These are phyloP conservation scores for Epichloe amarillans DNA, from an alignment of 2,329 filamentous ascomycete species.

Conservation along the genomic window DNA sequence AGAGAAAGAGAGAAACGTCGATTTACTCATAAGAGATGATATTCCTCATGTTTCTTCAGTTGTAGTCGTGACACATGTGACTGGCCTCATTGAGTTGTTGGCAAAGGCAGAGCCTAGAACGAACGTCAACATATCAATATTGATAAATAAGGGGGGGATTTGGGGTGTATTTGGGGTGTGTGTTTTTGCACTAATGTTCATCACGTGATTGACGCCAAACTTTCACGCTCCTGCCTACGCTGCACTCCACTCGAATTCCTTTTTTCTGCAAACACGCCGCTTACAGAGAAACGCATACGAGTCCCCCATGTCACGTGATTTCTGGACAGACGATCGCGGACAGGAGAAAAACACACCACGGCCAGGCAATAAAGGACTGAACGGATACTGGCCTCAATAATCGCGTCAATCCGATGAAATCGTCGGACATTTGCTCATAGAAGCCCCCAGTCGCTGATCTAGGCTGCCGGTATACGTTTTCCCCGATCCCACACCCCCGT, in stretches of 20 bases:
- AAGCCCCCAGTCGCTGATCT: conserved; percentile 16
- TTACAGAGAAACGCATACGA: not conserved
- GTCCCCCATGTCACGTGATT: conserved; percentile 18
- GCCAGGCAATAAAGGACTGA: conserved; percentile 9
- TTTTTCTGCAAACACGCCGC: conserved; percentile 1
- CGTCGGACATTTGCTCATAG: conserved; percentile 12
- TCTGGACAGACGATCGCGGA: conserved; percentile 14
- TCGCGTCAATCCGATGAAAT: conserved; percentile 16
- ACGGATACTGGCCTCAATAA: conserved; percentile 11
- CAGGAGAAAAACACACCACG: conserved; percentile 12
- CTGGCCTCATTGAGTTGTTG: too few species aligned
- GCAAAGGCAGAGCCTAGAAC: too few species aligned
- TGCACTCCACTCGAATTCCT: not conserved
- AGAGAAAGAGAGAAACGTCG: not conserved
- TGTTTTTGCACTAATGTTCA: not conserved
- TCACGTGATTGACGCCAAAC: not conserved
- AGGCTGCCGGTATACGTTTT: conserved; percentile 20
- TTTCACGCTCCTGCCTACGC: not conserved
- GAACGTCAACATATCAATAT: too few species aligned
- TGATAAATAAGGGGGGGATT: too few species aligned
- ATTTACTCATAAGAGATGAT: not conserved
- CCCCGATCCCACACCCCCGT: conserved; percentile 6
- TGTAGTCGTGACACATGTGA: not conserved
- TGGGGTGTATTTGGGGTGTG: too few species aligned
- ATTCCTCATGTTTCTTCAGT: not conserved